phyloP scores from a whole-genome alignment of 352 stramenopile species.

The Phytophthora nicotianae region DNA sequence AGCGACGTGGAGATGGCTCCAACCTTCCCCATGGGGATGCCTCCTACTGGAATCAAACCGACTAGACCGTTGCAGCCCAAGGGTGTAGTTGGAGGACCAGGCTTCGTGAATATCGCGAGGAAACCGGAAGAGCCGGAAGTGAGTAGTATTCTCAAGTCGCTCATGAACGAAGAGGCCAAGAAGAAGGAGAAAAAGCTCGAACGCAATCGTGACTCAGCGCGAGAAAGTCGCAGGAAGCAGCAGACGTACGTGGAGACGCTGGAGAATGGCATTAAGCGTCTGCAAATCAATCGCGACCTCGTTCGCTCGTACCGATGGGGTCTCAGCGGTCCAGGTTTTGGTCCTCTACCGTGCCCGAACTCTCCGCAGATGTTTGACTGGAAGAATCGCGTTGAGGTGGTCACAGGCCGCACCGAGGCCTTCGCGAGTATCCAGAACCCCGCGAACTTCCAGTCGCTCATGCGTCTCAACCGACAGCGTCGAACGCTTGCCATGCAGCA shows the following conservation, averaged over 20 bases:
- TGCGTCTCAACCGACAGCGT: conserved; percentile 76
- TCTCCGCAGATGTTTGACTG: conserved; percentile 66
- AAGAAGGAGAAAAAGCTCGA: conserved; percentile 92
- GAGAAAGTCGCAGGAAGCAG: conserved; percentile 86
- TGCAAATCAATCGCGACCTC: conserved; percentile 84
- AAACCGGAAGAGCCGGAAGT: conserved; percentile 83
- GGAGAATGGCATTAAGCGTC: conserved; percentile 85
- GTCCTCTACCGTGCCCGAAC: conserved; percentile 45
- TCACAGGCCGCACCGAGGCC: conserved; percentile 64
- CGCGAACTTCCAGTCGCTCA: conserved; percentile 66
- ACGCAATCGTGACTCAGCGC: conserved; percentile 85
- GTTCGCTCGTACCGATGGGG: conserved; percentile 80
- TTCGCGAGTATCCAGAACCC: conserved; percentile 80
- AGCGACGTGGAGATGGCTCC: conserved; percentile 42
- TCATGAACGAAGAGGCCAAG: conserved; percentile 89
- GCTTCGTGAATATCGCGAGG: conserved; percentile 80
- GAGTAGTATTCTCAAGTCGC: conserved; percentile 86
- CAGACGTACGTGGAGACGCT: conserved; percentile 89
- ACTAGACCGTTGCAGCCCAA: conserved; percentile 54
- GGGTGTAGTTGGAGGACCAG: conserved; percentile 34
- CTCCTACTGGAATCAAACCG: conserved; percentile 32
- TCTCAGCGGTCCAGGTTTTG: conserved; percentile 52
- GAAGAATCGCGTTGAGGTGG: conserved; percentile 65
- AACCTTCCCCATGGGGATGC: conserved; percentile 9
- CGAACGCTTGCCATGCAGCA: conserved; percentile 56